Conservation (phyloP, 768 basidiomycete genomes). For the Asterophora lycoperdoides region DNA sequence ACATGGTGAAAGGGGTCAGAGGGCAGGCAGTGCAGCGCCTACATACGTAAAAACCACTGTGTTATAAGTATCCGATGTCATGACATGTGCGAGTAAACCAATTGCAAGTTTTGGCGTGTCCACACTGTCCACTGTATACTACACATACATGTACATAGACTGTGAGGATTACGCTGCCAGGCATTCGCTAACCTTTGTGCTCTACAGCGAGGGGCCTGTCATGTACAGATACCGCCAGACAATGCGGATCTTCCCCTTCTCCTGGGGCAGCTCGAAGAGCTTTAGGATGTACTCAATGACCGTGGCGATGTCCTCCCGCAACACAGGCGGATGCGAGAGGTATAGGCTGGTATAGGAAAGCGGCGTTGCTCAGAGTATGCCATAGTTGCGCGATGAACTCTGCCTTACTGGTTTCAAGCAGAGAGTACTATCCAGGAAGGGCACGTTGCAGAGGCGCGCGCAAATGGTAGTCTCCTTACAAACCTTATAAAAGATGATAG, state of each 20-base stretch:
- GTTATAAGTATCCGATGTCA: too few species aligned
- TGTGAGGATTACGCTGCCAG: conserved; percentile 21
- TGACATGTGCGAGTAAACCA: too few species aligned
- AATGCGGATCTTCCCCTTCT: conserved; percentile 67
- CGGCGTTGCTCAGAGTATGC: conserved; percentile 73
- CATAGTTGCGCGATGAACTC: conserved; percentile 63
- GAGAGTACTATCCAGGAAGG: conserved; percentile 66
- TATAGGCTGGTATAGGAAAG: conserved; percentile 86
- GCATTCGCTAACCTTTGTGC: conserved; percentile 27
- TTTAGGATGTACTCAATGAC: conserved; percentile 60
- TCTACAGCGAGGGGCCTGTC: conserved; percentile 27
- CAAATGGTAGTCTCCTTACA: too few species aligned
- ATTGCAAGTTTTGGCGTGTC: too few species aligned
- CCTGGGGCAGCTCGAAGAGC: conserved; percentile 64
- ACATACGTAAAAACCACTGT: too few species aligned
- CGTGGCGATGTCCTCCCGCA: conserved; percentile 38
- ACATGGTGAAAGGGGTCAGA: too few species aligned
- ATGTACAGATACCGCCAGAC: too few species aligned
- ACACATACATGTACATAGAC: too few species aligned
- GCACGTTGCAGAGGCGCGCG: conserved; percentile 67
- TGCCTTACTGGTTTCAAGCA: conserved; percentile 37
- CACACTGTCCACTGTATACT: too few species aligned
- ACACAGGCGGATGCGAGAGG: conserved; percentile 61
- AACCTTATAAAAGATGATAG: too few species aligned
- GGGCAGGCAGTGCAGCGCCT: too few species aligned